Evolutionary conservation across 2,329 filamentous ascomycete genomes (phyloP), one percentile per base, ranked within the genome.

Genomic region (Aspergillus sclerotialis): DNA sequence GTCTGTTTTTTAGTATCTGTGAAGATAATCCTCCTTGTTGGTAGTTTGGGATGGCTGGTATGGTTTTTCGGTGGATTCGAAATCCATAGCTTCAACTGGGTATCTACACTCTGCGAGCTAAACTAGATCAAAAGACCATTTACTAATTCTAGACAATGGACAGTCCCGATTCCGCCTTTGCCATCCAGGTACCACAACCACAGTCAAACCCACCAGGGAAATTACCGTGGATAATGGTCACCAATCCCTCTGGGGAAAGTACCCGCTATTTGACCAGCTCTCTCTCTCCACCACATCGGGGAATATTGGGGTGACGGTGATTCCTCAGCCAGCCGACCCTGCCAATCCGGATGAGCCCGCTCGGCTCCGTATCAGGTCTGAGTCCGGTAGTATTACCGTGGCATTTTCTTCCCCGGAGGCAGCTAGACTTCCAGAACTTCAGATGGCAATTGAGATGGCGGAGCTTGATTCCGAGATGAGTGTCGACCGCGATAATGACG

Each of bases 211-310:
- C 14, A 12, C 18, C 12, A 24, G 51, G n/a, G 35, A 47, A 24
- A 50, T 50, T 16, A 32, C 43, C 5, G 23, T 50, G 30, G 29
- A 51, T 9, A 38, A 44, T 16, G 38, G 33, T 2, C 40, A 38
- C 18, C 35, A 35, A 4, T 38, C 43, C 8, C 55, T 61, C 31
- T 37, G 32, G 12, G 58, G 57, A 11, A 43, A 36, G 7, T 60
- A 52, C 30, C 48, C 51, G 11, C 47, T 61, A 8, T 55, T 53
- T 29, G 58, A 61, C 26, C 40, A 53, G 0, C 45, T 61, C 4
- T 44, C 49, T 14, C 39, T 61, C 9, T 48, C 43, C 2, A 60
- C 58, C 4, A 51, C 40, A 4, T 48, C 50, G 3, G 58, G 58
- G 19, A 46, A 42, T 24, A 55, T 61, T 26, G 37, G 37, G 11